Evolutionary conservation across 2,329 filamentous ascomycete genomes (phyloP), one percentile per base, ranked within the genome.

Genomic region (Pseudopyricularia javanii): DNA sequence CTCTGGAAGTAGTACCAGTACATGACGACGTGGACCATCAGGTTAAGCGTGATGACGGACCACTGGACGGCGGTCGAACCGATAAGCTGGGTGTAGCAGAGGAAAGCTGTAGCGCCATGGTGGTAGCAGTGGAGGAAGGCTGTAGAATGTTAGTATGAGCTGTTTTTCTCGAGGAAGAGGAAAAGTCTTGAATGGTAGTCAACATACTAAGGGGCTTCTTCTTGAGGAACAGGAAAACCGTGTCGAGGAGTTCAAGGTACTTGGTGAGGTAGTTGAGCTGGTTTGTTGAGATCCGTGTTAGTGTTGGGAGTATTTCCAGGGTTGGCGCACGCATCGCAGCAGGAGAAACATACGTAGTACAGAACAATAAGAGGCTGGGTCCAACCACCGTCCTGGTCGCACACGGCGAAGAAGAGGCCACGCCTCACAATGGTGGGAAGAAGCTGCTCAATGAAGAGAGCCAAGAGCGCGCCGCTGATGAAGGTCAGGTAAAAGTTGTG

Each of bases 1-100:
- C 88, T 91, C 79, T 97, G 91, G 85, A 97, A 97, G 82, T 97
- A 97, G 83, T 97, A 97, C 91, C 91, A 96, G 85, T 97, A 97
- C 91, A 97, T 97, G 67, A 96, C 87, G 55, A 97, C 91, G 74
- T 97, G 91, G 53, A 97, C 91, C 58, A 82, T 82, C 65, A 97
- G 74, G 79, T 97, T 97, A 62, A 97, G 82, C 52, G 82, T 85
- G 68, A 97, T 97, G 57, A 86, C 84, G 53, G 95, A 88, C 91
- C 91, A 97, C 56, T 91, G 95, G 54, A 97, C 91, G 45, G 91
- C 80, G 47, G 91, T 97, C 65, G 88, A 82, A 60, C 91, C 91
- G 64, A 95, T 85, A 59, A 97, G 82, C 75, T 97, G 91, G 54
- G 90, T 95, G 78, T 95, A 97, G 86, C 91, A 96, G 62, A 97